phyloP scores from a whole-genome alignment of 2,329 filamentous ascomycete genomes.

The Diaporthe sp. region DNA sequence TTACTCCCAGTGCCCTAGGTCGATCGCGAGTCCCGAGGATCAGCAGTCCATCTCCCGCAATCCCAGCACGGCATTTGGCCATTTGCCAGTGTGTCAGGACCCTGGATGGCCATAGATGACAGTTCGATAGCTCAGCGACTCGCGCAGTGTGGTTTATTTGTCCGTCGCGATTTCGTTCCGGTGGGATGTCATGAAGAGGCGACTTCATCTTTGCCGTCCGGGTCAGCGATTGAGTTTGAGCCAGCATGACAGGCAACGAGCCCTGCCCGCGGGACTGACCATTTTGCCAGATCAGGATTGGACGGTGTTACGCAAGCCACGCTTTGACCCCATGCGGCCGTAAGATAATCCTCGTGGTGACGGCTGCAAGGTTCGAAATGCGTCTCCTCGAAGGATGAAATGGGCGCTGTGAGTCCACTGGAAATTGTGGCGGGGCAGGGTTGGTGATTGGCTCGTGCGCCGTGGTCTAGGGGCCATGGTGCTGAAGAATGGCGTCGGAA shows the following conservation, averaged over 20 bases:
- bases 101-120: neutral
- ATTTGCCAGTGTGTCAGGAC: neutral
- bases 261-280: neutral
- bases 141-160: neutral
- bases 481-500: constrained; percentile 2
- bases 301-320: neutral
- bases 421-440: neutral
- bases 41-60: constrained; percentile 9
- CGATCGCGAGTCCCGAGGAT: neutral
- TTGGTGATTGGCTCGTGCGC: constrained; percentile 3
- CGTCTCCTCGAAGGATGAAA: neutral
- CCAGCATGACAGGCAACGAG: neutral
- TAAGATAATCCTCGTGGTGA: neutral
- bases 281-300: neutral
- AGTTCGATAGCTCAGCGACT: too few relatives aligned
- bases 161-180: neutral
- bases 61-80: neutral
- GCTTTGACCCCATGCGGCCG: neutral
- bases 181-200: constrained; percentile 3
- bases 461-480: neutral
- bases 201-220: constrained; percentile 14
- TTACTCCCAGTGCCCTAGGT: neutral
- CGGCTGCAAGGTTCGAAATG: constrained; percentile 20
- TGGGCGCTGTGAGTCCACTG: constrained; percentile 2
- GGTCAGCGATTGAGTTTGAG: neutral